Evolutionary conservation across 2,329 filamentous ascomycete genomes (phyloP).

Genomic region (Chaetomium sp.): DNA sequence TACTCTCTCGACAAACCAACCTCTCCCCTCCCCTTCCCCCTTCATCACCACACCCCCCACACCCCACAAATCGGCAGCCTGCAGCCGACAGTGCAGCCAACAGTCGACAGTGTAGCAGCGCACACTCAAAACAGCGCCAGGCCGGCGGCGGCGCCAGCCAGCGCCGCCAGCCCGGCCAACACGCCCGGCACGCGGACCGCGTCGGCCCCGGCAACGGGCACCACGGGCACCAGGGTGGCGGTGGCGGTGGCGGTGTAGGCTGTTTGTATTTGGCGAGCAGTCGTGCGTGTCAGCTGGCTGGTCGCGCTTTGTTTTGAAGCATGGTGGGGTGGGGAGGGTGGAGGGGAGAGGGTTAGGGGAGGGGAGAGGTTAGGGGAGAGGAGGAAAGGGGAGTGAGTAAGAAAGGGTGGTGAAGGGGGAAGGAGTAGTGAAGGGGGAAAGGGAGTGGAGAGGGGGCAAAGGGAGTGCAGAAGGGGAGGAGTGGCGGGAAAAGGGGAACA

Average conservation of each 20-base stretch:
- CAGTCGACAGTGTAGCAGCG: too few species aligned
- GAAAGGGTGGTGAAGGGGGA: background rate
- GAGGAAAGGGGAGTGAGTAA: background rate
- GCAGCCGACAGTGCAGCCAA: too few species aligned
- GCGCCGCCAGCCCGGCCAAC: conserved; percentile 29
- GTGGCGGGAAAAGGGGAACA: background rate
- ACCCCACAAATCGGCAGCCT: too few species aligned
- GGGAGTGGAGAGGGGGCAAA: background rate
- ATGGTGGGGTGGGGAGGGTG: too few species aligned
- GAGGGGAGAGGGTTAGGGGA: too few species aligned
- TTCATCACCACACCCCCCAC: too few species aligned
- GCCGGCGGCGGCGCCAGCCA: conserved; percentile 29
- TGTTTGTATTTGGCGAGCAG: background rate
- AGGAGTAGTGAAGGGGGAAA: background rate
- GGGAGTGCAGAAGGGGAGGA: too few species aligned
- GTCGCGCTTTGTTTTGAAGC: too few species aligned
- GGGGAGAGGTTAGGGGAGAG: too few species aligned
- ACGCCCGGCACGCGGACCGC: conserved; percentile 23
- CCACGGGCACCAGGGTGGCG: conserved; percentile 30
- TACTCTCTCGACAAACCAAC: background rate
- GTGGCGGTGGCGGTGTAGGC: conserved; percentile 14
- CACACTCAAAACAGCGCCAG: conserved; percentile 29
- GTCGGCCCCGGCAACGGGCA: conserved; percentile 30
- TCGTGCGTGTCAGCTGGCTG: too few species aligned
- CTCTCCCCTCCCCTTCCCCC: background rate